Percentiles rank a stretch among this genome's conserved stretches.
Evolutionary conservation across 371 early-diverging fungal species (phyloP).

Genomic region (Lichtheimia corymbifera): DNA sequence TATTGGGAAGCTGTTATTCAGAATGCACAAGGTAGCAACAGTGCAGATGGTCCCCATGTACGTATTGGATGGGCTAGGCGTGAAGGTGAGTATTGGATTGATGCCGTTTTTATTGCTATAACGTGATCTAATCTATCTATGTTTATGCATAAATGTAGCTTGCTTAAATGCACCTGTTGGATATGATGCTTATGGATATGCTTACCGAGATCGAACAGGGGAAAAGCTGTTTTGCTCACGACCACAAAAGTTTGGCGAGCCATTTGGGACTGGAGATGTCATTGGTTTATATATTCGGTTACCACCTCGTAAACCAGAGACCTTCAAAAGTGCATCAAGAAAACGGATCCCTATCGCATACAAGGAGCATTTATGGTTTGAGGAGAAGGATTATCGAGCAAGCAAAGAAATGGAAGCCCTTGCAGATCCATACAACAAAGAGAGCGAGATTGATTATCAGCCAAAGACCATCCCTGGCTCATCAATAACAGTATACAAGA

Average conservation of each 20-base stretch:
- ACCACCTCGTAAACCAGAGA: slow-evolving; percentile 44
- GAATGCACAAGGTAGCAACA: slow-evolving; percentile 34
- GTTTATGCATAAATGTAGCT: slow-evolving; percentile 30
- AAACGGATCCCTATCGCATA: slow-evolving; percentile 62
- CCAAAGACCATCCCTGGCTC: slow-evolving; percentile 52
- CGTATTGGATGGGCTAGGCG: slow-evolving; percentile 70
- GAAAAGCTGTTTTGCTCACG: slow-evolving; percentile 65
- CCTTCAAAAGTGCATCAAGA: slow-evolving; percentile 51
- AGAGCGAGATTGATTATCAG: slow-evolving; percentile 27
- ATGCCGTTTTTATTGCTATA: too few species aligned
- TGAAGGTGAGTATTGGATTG: slow-evolving; percentile 48
- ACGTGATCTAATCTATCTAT: not conserved
- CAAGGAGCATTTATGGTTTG: slow-evolving; percentile 68
- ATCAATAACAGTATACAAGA: slow-evolving; percentile 66
- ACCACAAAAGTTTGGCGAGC: slow-evolving; percentile 57
- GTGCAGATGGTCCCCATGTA: slow-evolving; percentile 59
- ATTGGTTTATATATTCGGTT: slow-evolving; percentile 68
- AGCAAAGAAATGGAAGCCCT: slow-evolving; percentile 59
- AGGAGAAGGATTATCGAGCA: slow-evolving; percentile 64
- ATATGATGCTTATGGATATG: slow-evolving; percentile 72
- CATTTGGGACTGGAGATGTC: slow-evolving; percentile 68
- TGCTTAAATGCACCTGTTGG: slow-evolving; percentile 71
- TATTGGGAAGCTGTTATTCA: slow-evolving; percentile 67
- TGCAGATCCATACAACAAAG: slow-evolving; percentile 38
- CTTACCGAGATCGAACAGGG: slow-evolving; percentile 67